Evolutionary conservation across 1,139 yeast genomes (phyloP), one percentile per base, ranked within the genome.

Genomic region (Arxiozyma telluris): DNA sequence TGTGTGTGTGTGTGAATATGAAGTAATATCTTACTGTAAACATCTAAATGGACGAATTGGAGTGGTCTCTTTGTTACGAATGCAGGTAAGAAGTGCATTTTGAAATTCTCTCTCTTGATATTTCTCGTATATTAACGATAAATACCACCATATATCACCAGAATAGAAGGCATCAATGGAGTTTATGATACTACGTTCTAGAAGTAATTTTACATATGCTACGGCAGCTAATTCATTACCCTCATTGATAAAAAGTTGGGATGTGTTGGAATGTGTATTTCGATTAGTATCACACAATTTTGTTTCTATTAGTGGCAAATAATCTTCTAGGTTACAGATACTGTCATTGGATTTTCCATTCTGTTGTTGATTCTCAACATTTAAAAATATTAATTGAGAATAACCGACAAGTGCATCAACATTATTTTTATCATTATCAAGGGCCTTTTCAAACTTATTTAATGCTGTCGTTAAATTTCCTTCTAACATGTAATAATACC

Each of bases 91-190:
- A 58, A 87, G 72, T 34, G 86, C 76, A 30, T 78, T 77, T 55
- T 82, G 75, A 54, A 78, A 73, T 1, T 74, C 71, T 55, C 73
- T 74, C 62, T 86, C 89, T 48, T 80, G 84, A 49, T 81, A 74
- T 30, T 67, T 71, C 61, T 84, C 93, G 65, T 85, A 85, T 42
- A 86, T 76, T 60, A 77, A 72, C 4, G 90, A 80, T 58, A 88
- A 74, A 56, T 79, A 77, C 77, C 81, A 84, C 89, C 94, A 87
- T 17, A 85, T 77, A 66, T 88, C 96, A 1, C 87, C 73, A 39
- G 76, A 74, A 62, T 79, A 78, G 57, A 77, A 71, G 1, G 88
- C 94, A 46, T 72, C 73, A 34, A 73, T 70, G 3, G 74, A 66
- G 41, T 62, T 71, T 58, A 74, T 62, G 65, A 83, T 80, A 68